phyloP scores from a whole-genome alignment of 305 asterid genomes.

The Solanum hybrid region DNA sequence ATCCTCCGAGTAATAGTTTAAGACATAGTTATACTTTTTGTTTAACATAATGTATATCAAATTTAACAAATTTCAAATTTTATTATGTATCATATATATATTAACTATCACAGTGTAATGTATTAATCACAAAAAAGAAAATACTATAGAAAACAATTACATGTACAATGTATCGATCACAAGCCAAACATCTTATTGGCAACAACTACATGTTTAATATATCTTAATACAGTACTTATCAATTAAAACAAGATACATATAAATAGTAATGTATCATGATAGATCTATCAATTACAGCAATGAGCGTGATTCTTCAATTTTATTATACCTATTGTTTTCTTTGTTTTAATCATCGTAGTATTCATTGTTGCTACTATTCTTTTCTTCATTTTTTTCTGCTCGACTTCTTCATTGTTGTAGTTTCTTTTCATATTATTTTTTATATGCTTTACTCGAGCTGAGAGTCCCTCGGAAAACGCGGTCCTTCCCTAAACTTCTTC shows the following conservation, averaged over 20 bases:
- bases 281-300: neutral
- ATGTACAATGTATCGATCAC: neutral
- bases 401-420: neutral
- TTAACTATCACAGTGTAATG: neutral
- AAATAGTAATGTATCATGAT: neutral
- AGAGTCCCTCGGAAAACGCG: neutral
- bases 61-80: neutral
- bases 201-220: too few relatives aligned
- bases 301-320: neutral
- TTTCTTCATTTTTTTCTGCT: neutral
- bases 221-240: neutral
- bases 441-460: neutral
- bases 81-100: too few relatives aligned
- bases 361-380: neutral
- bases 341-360: neutral
- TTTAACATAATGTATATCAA: neutral
- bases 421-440: neutral
- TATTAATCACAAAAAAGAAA: too few relatives aligned
- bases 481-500: neutral
- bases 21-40: neutral
- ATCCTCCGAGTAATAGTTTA: neutral
- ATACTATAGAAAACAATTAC: neutral
- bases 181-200: neutral
- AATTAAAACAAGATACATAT: neutral
- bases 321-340: neutral